Evolutionary conservation across 2,329 filamentous ascomycete genomes (phyloP).

Genomic region (Penicillium capsulatum): DNA sequence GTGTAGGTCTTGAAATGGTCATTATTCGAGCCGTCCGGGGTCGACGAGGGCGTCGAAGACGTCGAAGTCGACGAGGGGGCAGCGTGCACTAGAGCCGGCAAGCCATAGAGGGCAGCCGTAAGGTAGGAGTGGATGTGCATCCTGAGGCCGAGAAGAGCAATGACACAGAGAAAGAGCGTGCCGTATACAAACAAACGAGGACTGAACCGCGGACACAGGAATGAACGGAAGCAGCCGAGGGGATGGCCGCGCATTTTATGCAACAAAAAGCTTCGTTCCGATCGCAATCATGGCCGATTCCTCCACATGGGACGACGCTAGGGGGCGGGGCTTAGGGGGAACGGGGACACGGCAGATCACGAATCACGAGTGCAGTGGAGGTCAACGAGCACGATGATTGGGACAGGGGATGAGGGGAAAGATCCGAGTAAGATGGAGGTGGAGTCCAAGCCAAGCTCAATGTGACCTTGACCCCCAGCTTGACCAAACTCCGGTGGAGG

Average conservation of each 20-base stretch:
- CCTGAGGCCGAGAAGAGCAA: conserved; percentile 27
- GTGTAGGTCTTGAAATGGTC: conserved; percentile 44
- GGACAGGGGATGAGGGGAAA: no score
- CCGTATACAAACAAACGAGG: conserved; percentile 27
- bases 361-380: conserved; percentile 9
- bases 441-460: conserved; percentile 6
- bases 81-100: conserved; percentile 28
- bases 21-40: conserved; percentile 9
- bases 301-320: conserved; percentile 25
- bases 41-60: conserved; percentile 4
- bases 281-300: conserved; percentile 16
- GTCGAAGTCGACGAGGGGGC: conserved; percentile 13
- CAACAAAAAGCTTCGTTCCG: conserved; percentile 10
- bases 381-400: no score
- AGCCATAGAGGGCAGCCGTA: conserved; percentile 31
- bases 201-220: conserved; percentile 29
- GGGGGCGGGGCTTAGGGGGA: conserved; percentile 18
- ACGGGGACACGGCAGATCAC: conserved; percentile 20
- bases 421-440: no score
- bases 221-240: conserved; percentile 25
- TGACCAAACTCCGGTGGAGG: no score
- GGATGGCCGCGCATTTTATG: conserved; percentile 23
- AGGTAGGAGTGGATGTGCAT: conserved; percentile 38
- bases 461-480: conserved; percentile 5
- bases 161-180: conserved; percentile 29